Conservation (phyloP, 306 rosid genomes). For the Lathyrus tuberosus region DNA sequence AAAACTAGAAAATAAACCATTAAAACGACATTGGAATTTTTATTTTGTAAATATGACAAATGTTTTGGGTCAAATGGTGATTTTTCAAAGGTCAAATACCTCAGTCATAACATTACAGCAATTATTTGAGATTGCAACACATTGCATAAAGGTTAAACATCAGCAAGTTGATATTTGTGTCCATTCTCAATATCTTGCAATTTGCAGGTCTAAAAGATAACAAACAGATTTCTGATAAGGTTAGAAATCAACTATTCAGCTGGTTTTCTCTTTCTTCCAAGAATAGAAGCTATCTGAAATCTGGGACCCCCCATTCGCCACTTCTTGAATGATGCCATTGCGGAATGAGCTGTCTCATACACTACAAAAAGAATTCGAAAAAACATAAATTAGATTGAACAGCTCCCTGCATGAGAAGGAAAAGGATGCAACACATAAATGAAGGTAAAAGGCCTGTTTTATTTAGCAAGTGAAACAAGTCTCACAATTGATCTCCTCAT, state of each 20-base stretch:
- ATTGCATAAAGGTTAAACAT: conserved; percentile 11
- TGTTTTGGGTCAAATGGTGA: too few relatives aligned
- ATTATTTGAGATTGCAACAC: conserved; percentile 21
- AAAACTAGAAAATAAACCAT: too few relatives aligned
- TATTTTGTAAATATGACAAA: not conserved
- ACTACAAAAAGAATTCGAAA: conserved; percentile 51
- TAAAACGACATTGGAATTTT: too few relatives aligned
- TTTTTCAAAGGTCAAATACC: conserved; percentile 20
- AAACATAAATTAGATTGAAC: conserved; percentile 18
- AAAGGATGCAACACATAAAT: conserved; percentile 6
- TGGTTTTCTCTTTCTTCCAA: conserved; percentile 82
- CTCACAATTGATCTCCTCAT: conserved; percentile 85
- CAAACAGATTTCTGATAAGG: conserved; percentile 31
- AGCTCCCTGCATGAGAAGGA: conserved; percentile 14
- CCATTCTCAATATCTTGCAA: conserved; percentile 7
- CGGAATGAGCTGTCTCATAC: conserved; percentile 90
- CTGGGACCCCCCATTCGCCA: conserved; percentile 97
- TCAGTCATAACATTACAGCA: not conserved
- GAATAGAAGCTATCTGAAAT: conserved; percentile 77
- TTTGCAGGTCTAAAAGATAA: conserved; percentile 23
- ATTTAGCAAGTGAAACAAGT: conserved; percentile 24
- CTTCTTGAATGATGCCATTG: conserved; percentile 86
- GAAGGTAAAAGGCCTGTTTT: conserved; percentile 31
- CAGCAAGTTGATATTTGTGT: conserved; percentile 7
- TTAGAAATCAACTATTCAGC: conserved; percentile 47